A percentile compares a stretch with the other conserved stretches of the same genome.
phyloP scores from a whole-genome alignment of 2,329 filamentous ascomycete genomes.

The Tolypocladium pustulatum region DNA sequence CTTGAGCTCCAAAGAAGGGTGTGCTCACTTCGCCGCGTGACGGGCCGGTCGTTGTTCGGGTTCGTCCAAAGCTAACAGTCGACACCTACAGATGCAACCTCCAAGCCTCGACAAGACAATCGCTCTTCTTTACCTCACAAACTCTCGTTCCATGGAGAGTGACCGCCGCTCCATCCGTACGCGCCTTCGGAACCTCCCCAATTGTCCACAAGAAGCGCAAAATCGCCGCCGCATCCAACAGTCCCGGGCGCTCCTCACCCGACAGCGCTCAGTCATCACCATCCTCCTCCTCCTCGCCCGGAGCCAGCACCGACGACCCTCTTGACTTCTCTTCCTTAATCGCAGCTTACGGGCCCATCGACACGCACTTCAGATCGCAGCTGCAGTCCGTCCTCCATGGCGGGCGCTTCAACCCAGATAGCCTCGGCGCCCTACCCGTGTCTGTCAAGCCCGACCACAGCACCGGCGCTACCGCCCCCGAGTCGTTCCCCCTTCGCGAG shows the following conservation, averaged over 20 bases:
- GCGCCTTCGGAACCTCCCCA: slow-evolving; percentile 19
- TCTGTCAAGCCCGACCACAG: slow-evolving; percentile 18
- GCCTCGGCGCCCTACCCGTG: slow-evolving; percentile 34
- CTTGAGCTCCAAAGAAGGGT: slow-evolving; percentile 13
- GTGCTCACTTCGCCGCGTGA: background rate
- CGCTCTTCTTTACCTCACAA: background rate
- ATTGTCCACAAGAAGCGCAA: slow-evolving; percentile 28
- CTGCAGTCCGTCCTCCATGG: slow-evolving; percentile 30
- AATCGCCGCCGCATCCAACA: slow-evolving; percentile 18
- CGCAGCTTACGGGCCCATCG: slow-evolving; percentile 29
- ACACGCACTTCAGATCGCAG: slow-evolving; percentile 32
- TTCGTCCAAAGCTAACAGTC: background rate
- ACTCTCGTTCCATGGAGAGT: slow-evolving; percentile 1
- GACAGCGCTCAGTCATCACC: slow-evolving; percentile 8
- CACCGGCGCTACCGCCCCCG: background rate
- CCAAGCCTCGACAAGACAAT: background rate
- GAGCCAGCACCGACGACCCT: slow-evolving; percentile 29
- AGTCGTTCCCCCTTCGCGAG: slow-evolving; percentile 39
- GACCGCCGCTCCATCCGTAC: background rate
- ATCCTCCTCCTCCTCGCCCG: slow-evolving; percentile 10
- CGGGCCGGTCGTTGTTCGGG: background rate
- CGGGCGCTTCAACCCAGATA: slow-evolving; percentile 41
- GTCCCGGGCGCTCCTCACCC: slow-evolving; percentile 10
- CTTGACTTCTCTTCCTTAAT: slow-evolving; percentile 38
- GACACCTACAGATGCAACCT: background rate